These are phyloP conservation scores for Eucalyptus curtisii DNA, from an alignment of 345 rosid species.

Conservation along the genomic window DNA sequence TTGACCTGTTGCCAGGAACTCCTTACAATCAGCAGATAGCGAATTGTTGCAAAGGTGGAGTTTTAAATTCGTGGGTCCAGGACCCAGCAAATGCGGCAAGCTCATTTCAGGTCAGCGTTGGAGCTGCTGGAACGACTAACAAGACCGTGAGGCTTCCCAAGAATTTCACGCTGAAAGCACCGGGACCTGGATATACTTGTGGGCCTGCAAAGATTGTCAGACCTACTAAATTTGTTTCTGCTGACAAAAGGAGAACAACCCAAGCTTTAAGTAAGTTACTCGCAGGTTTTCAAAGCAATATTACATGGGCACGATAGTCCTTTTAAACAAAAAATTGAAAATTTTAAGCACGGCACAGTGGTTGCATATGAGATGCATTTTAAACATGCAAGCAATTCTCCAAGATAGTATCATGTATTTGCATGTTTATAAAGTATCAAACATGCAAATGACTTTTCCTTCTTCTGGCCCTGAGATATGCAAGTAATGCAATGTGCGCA, in stretches of 20 bases:
- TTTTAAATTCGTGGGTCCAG: conserved; percentile 34
- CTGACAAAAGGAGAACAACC: conserved; percentile 38
- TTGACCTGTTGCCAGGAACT: conserved; percentile 37
- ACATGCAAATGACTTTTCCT: background rate
- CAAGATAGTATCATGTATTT: background rate
- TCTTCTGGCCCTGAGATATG: background rate
- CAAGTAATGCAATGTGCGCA: background rate
- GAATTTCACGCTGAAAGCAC: conserved; percentile 38
- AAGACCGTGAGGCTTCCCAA: conserved; percentile 32
- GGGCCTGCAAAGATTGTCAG: conserved; percentile 19
- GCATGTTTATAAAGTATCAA: background rate
- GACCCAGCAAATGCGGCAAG: conserved; percentile 30
- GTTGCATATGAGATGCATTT: background rate
- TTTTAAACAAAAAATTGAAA: background rate
- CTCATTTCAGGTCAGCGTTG: conserved; percentile 46
- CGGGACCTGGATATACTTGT: conserved; percentile 49
- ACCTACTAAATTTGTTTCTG: conserved; percentile 11
- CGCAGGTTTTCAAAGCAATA: background rate
- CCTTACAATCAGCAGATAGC: conserved; percentile 47
- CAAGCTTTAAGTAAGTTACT: conserved; percentile 34
- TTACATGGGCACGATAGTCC: background rate
- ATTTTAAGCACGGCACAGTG: background rate
- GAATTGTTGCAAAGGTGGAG: conserved; percentile 66
- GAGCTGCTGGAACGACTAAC: conserved; percentile 28
- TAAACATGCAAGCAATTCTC: background rate